These are phyloP conservation scores for Lasiosphaeria ovina DNA, from an alignment of 495 filamentous ascomycete species.

Conservation along the genomic window DNA sequence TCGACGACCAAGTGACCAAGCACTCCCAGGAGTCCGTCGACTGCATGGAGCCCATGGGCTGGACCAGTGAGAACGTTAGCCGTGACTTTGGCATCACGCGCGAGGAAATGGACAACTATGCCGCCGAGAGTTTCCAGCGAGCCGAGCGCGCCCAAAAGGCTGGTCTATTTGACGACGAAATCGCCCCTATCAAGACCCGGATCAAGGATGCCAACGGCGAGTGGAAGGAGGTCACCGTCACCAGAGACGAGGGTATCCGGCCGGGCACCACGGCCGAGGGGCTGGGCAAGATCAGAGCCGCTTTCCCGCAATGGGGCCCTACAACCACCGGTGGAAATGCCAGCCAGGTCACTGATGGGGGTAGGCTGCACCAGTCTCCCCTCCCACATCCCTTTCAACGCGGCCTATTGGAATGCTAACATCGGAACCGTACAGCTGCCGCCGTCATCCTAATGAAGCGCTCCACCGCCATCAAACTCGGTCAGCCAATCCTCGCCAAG, in stretches of 20 bases:
- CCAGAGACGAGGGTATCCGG: slow-evolving; percentile 83
- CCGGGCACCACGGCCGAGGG: slow-evolving; percentile 83
- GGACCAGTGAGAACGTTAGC: slow-evolving; percentile 96
- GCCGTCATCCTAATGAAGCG: slow-evolving; percentile 92
- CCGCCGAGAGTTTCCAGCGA: slow-evolving; percentile 79
- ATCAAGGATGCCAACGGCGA: slow-evolving; percentile 84
- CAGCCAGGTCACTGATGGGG: slow-evolving; percentile 91
- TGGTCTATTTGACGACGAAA: slow-evolving; percentile 93
- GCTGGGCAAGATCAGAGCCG: slow-evolving; percentile 80
- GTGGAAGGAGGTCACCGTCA: slow-evolving; percentile 70
- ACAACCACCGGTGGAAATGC: slow-evolving; percentile 92
- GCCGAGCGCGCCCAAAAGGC: slow-evolving; percentile 91
- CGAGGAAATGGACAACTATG: slow-evolving; percentile 77
- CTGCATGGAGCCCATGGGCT: slow-evolving; percentile 94
- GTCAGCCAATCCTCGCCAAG: slow-evolving; percentile 91
- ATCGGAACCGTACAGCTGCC: slow-evolving; percentile 53
- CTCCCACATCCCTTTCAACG: slow-evolving; percentile 12
- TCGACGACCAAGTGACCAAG: slow-evolving; percentile 72
- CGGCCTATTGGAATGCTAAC: not conserved
- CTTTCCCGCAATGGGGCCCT: slow-evolving; percentile 87
- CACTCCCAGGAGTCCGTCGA: slow-evolving; percentile 73
- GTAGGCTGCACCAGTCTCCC: slow-evolving; percentile 18
- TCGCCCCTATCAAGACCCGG: slow-evolving; percentile 76
- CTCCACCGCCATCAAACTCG: slow-evolving; percentile 78
- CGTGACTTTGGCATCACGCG: slow-evolving; percentile 83